Conservation (phyloP, 2,329 filamentous ascomycete species). For the Pyrenochaeta sp. region DNA sequence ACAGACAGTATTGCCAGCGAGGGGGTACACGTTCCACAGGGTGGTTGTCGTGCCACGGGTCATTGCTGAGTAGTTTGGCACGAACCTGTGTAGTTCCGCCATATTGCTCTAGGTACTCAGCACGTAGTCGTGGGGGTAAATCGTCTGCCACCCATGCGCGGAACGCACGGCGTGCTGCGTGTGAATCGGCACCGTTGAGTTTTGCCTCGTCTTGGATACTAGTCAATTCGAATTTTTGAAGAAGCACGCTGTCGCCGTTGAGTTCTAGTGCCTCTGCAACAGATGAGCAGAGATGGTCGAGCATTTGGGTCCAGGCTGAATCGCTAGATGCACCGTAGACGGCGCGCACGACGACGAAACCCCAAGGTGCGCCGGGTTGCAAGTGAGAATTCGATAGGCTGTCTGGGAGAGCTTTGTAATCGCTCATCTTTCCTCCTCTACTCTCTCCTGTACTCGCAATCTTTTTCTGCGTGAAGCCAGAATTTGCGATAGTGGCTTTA, state of each 20-base stretch:
- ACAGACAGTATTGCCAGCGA: slow-evolving; percentile 20
- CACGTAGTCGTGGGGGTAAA: slow-evolving; percentile 16
- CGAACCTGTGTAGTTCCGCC: slow-evolving; percentile 9
- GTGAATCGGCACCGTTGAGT: slow-evolving; percentile 20
- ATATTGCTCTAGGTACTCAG: slow-evolving; percentile 7
- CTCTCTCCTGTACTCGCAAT: no score
- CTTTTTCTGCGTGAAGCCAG: no score
- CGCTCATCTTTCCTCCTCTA: no score
- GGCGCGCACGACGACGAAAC: slow-evolving; percentile 20
- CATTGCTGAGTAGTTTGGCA: slow-evolving; percentile 13
- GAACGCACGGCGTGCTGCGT: slow-evolving; percentile 19
- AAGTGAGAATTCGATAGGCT: no score
- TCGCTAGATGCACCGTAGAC: slow-evolving; percentile 18
- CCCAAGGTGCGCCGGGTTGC: no score
- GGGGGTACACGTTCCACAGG: slow-evolving; percentile 11
- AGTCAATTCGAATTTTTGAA: slow-evolving; percentile 15
- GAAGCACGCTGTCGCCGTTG: slow-evolving; percentile 9
- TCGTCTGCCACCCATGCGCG: slow-evolving; percentile 22
- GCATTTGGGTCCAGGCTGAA: slow-evolving; percentile 11
- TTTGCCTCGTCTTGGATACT: slow-evolving; percentile 20
- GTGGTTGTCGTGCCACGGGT: slow-evolving; percentile 7
- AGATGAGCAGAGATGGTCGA: slow-evolving; percentile 7
- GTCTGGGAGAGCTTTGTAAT: no score
- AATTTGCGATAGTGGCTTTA: no score
- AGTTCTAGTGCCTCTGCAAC: slow-evolving; percentile 4